Evolutionary conservation across 192 early-diverging fungal genomes (phyloP).

Genomic region (Coemansia sp.): DNA sequence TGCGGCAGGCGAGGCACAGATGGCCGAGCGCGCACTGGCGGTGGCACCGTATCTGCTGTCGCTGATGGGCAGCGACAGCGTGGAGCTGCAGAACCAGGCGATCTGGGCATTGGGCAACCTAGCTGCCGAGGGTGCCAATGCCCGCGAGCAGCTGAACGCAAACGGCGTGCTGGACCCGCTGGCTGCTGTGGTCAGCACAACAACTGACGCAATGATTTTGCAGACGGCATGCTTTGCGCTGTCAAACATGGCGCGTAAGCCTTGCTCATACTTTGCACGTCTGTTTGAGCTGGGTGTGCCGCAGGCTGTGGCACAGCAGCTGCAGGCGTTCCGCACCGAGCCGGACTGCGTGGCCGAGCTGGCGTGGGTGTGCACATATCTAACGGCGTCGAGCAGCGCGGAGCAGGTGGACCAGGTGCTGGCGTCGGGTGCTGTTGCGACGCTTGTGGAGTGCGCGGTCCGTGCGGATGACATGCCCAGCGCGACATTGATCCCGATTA

Average conservation of each 20-base stretch:
- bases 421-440: constrained; percentile 32
- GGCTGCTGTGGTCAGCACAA: constrained; percentile 65
- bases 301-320: constrained; percentile 51
- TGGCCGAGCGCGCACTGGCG: constrained; percentile 38
- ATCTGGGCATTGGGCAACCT: constrained; percentile 95
- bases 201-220: constrained; percentile 51
- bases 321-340: constrained; percentile 33
- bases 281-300: constrained; percentile 54
- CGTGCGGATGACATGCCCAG: constrained; percentile 35
- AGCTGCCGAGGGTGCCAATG: constrained; percentile 78
- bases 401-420: constrained; percentile 51
- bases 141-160: constrained; percentile 70
- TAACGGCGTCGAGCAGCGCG: constrained; percentile 55
- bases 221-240: constrained; percentile 74
- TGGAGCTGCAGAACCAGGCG: constrained; percentile 80
- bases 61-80: constrained; percentile 47
- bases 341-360: constrained; percentile 60
- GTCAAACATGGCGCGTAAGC: constrained; percentile 66
- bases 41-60: constrained; percentile 54
- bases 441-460: constrained; percentile 13
- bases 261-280: constrained; percentile 54
- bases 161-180: constrained; percentile 75
- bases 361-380: constrained; percentile 65
- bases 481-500: constrained; percentile 53
- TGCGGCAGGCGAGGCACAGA: constrained; percentile 23